Evolutionary conservation across 352 stramenopile species (phyloP).

Genomic region (Pythium myriotylum): DNA sequence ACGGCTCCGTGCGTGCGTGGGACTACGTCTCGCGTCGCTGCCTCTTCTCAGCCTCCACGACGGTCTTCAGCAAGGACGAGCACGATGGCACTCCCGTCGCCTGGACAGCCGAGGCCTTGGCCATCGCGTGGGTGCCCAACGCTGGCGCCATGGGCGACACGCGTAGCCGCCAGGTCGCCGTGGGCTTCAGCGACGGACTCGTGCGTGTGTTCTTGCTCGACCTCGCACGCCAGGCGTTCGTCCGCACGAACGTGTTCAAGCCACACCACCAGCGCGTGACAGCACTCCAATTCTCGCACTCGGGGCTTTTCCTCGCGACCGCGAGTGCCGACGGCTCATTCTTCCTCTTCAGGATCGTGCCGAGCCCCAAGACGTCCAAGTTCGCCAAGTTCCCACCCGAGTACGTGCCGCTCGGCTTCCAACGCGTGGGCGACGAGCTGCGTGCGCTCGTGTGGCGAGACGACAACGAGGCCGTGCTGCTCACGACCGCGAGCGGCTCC

Average conservation of each 20-base stretch:
- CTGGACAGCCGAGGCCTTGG: constrained; percentile 48
- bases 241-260: constrained; percentile 86
- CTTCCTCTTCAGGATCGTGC: constrained; percentile 83
- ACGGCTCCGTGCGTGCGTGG: constrained; percentile 87
- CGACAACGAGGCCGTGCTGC: constrained; percentile 67
- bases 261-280: constrained; percentile 82
- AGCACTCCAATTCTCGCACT: constrained; percentile 68
- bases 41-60: constrained; percentile 34
- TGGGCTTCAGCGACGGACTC: constrained; percentile 91
- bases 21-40: constrained; percentile 76
- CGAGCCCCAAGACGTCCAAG: constrained; percentile 52
- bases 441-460: constrained; percentile 64
- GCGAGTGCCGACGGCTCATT: constrained; percentile 77
- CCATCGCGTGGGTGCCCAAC: constrained; percentile 77
- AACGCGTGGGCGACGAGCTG: constrained; percentile 38
- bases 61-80: constrained; percentile 19
- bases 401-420: constrained; percentile 82
- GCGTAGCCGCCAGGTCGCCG: constrained; percentile 72
- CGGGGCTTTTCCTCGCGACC: constrained; percentile 74
- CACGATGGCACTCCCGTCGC: constrained; percentile 25
- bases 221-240: constrained; percentile 45
- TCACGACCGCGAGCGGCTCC: constrained; percentile 55
- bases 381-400: constrained; percentile 56
- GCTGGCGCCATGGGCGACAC: constrained; percentile 44
- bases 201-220: constrained; percentile 75